Percentiles rank a stretch among this genome's conserved stretches.
These are phyloP conservation scores for Pulveroboletus sp. DNA, from an alignment of 768 basidiomycete genomes.

Conservation along the genomic window DNA sequence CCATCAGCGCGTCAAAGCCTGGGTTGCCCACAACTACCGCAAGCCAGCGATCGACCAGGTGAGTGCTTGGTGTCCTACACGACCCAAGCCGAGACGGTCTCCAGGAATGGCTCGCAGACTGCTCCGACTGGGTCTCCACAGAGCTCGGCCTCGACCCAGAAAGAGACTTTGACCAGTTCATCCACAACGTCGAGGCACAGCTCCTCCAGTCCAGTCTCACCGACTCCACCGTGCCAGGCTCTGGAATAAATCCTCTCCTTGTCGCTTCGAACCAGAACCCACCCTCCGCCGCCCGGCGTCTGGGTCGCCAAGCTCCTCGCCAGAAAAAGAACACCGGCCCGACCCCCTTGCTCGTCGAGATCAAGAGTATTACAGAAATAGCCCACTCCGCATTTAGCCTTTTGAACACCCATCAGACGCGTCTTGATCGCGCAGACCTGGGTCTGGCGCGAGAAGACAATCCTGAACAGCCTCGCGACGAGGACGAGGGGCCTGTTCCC, in stretches of 20 bases:
- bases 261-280: constrained; percentile 9
- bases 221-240: constrained; percentile 68
- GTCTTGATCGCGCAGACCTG: constrained; percentile 55
- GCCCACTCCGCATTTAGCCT: constrained; percentile 79
- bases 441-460: constrained; percentile 36
- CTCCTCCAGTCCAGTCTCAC: constrained; percentile 66
- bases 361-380: constrained; percentile 77
- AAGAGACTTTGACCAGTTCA: constrained; percentile 48
- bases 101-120: constrained; percentile 75
- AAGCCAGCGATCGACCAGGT: constrained; percentile 64
- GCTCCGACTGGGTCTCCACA: constrained; percentile 58
- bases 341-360: constrained; percentile 65
- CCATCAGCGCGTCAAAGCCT: constrained; percentile 39
- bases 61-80: constrained; percentile 10
- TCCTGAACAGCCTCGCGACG: constrained; percentile 45
- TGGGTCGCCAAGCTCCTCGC: constrained; percentile 3
- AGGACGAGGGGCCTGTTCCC: constrained; percentile 73
- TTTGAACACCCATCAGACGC: constrained; percentile 61
- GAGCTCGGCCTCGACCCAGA: constrained; percentile 46
- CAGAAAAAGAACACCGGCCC: constrained; percentile 31
- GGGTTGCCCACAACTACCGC: constrained; percentile 54
- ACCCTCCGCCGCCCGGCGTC: background rate
- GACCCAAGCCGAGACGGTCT: background rate
- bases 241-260: constrained; percentile 49
- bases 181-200: constrained; percentile 56